Evolutionary conservation across 2,329 filamentous ascomycete species (phyloP).

Genomic region (Diaporthe sp.): DNA sequence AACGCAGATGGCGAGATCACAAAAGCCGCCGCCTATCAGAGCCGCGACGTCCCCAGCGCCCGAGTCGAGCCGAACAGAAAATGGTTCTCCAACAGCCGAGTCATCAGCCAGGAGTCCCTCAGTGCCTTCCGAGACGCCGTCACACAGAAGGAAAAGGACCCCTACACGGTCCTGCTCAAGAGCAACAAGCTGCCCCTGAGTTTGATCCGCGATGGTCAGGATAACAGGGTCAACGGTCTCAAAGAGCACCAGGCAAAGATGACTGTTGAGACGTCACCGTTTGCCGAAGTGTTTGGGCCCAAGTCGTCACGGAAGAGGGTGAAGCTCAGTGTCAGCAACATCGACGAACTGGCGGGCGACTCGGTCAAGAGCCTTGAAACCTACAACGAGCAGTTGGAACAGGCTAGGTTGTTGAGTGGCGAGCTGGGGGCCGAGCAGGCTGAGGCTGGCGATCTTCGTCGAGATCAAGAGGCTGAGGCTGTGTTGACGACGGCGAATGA

Average conservation of each 20-base stretch:
- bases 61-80: constrained; percentile 70
- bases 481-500: constrained; percentile 77
- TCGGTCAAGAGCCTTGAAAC: constrained; percentile 84
- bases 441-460: constrained; percentile 55
- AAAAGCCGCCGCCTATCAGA: constrained; percentile 78
- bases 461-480: constrained; percentile 55
- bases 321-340: constrained; percentile 85
- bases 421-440: constrained; percentile 70
- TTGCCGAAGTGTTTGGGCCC: constrained; percentile 90
- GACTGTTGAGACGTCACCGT: constrained; percentile 88
- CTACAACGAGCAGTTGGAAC: constrained; percentile 85
- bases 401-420: constrained; percentile 82
- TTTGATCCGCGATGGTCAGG: constrained; percentile 84
- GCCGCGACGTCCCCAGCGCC: constrained; percentile 47
- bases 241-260: constrained; percentile 95
- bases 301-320: constrained; percentile 94
- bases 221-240: constrained; percentile 77
- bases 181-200: constrained; percentile 98
- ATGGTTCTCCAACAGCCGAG: constrained; percentile 96
- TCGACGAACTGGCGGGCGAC: constrained; percentile 85
- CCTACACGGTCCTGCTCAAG: constrained; percentile 95
- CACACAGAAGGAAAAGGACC: constrained; percentile 89
- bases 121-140: constrained; percentile 91
- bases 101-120: constrained; percentile 86
- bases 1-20: constrained; percentile 88